Evolutionary conservation across 768 basidiomycete genomes (phyloP), one percentile per base, ranked within the genome.

Genomic region (Trametes cingulata): DNA sequence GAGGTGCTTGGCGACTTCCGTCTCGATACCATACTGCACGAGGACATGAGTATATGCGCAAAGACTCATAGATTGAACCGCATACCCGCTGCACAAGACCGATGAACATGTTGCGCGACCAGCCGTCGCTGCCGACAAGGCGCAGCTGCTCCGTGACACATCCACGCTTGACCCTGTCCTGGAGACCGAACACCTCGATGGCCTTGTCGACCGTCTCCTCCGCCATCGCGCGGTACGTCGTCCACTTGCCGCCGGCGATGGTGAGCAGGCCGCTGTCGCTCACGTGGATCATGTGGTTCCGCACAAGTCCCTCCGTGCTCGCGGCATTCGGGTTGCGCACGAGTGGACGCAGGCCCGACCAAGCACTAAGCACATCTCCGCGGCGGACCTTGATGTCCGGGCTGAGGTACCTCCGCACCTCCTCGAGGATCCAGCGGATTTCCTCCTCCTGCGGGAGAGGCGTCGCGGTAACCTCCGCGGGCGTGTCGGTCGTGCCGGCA

Each of bases 181-280:
- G 76, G 56, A 98, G 76, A 27, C 76, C 80, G 76, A 91, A 97
- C 40, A 82, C 82, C 72, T 90, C 82, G 60, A 98, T 80, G 12
- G 96, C 95, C 60, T 81, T 78, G 73, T 98, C 91, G 45, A 98
- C 88, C 0, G 94, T 90, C 77, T 98, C 96, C 77, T 94, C 82
- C 22, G 96, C 94, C 96, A 98, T 97, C 33, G 87, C 88, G 49
- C 91, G 80, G 77, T 98, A 99, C 48, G 96, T 98, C 60, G 96
- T 99, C 96, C 96, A 99, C 75, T 99, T 99, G 5, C 96, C 96
- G 17, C 96, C 96, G 2, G 93, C 94, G 67, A 98, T 94, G 27
- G 95, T 98, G 61, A 99, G 75, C 67, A 99, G 77, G 17, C 95
- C 94, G 62, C 85, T 85, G 47, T 83, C 81, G 41, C 83, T 85